Evolutionary conservation across 2,329 filamentous ascomycete species (phyloP).

Genomic region (Fusarium cicatricum): DNA sequence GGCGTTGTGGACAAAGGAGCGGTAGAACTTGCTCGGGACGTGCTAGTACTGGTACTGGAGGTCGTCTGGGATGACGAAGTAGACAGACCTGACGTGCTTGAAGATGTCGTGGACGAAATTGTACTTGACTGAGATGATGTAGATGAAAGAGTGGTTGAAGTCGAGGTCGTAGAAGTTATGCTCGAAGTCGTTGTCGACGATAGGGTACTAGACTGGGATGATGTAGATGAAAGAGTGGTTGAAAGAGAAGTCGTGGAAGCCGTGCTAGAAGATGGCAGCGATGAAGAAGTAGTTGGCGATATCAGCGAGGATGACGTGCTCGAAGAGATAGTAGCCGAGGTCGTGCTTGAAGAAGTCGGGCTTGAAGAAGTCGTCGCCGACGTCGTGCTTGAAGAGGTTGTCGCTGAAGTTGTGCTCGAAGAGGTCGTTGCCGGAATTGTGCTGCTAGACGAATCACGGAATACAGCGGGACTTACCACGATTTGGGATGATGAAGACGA

Average conservation of each 20-base stretch:
- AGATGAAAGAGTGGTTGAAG: not conserved
- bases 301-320: slow-evolving; percentile 36
- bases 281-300: slow-evolving; percentile 26
- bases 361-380: not conserved
- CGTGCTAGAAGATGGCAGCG: not conserved
- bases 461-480: not conserved
- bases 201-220: no score
- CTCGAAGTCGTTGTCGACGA: not conserved
- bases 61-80: not conserved
- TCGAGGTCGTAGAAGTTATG: not conserved
- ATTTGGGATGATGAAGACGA: not conserved
- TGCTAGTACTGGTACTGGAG: not conserved
- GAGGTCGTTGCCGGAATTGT: not conserved
- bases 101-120: not conserved
- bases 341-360: not conserved
- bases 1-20: not conserved
- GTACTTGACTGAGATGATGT: not conserved
- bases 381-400: not conserved
- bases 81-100: not conserved
- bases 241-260: slow-evolving; percentile 4
- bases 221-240: not conserved
- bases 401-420: not conserved
- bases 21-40: accelerated
- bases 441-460: not conserved
- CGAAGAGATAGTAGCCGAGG: no score